Evolutionary conservation across 371 early-diverging fungal genomes (phyloP).

Genomic region (Syncephalastrum contaminatum): DNA sequence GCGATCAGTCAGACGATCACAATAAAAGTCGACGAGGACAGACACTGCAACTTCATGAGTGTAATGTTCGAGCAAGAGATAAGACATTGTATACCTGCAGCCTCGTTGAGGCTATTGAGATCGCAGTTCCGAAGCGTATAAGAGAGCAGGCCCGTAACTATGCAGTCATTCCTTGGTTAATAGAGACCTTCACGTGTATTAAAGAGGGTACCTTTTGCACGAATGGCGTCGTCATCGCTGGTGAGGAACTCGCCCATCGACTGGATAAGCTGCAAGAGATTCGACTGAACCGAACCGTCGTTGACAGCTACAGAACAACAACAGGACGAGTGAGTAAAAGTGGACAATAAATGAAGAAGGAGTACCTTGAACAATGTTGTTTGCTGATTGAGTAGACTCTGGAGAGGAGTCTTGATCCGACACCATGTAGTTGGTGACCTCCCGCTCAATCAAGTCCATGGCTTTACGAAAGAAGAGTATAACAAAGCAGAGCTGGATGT

Average conservation of each 20-base stretch:
- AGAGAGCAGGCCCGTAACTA: constrained; percentile 55
- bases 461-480: background rate
- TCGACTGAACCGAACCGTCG: constrained; percentile 34
- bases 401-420: constrained; percentile 29
- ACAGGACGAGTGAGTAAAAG: background rate
- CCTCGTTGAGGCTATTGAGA: constrained; percentile 34
- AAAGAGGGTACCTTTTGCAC: constrained; percentile 75
- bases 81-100: constrained; percentile 35
- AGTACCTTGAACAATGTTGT: constrained; percentile 32
- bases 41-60: constrained; percentile 33
- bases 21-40: constrained; percentile 76
- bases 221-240: constrained; percentile 76
- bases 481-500: no score
- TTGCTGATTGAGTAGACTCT: constrained; percentile 28
- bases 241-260: constrained; percentile 78
- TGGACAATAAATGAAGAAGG: background rate
- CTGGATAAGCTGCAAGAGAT: constrained; percentile 72
- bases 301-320: constrained; percentile 33
- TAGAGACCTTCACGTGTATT: background rate
- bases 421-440: constrained; percentile 49
- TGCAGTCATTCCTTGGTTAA: background rate
- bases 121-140: constrained; percentile 43
- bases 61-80: background rate
- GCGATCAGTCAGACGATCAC: constrained; percentile 72
- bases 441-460: constrained; percentile 29